These are phyloP conservation scores for Mucor irregularis DNA, from an alignment of 371 early-diverging fungal species.

Conservation along the genomic window DNA sequence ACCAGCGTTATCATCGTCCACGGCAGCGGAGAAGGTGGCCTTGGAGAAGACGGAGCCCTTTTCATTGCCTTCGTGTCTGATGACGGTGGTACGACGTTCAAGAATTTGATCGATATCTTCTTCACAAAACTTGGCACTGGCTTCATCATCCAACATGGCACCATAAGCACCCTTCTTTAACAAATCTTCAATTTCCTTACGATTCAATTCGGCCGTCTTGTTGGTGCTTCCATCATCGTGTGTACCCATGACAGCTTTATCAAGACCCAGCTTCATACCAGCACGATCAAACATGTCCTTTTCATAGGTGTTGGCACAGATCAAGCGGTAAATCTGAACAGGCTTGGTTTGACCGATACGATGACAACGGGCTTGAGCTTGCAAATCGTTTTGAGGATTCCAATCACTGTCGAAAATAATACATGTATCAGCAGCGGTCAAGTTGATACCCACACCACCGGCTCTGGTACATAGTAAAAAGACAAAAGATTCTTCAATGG, in stretches of 20 bases:
- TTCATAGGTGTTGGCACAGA: conserved; percentile 93
- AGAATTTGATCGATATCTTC: conserved; percentile 98
- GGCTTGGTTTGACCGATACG: conserved; percentile 95
- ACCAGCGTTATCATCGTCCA: conserved; percentile 8
- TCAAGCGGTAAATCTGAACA: conserved; percentile 86
- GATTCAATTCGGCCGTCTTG: conserved; percentile 48
- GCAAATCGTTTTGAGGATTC: conserved; percentile 97
- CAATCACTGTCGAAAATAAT: conserved; percentile 97
- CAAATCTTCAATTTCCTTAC: conserved; percentile 87
- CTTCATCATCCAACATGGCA: conserved; percentile 88
- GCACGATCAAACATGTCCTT: conserved; percentile 97
- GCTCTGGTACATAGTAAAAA: conserved; percentile 88
- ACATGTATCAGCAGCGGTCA: conserved; percentile 94
- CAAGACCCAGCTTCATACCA: conserved; percentile 91
- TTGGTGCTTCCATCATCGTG: conserved; percentile 21
- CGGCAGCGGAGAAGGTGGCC: conserved; percentile 82
- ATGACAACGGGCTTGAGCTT: conserved; percentile 94
- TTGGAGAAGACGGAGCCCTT: conserved; percentile 90
- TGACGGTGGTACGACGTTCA: conserved; percentile 86
- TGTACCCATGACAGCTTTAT: conserved; percentile 77
- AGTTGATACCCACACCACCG: conserved; percentile 95
- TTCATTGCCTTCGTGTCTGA: conserved; percentile 79
- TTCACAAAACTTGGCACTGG: conserved; percentile 82
- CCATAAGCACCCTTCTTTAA: conserved; percentile 93
- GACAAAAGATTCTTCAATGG: conserved; percentile 76